Percentiles rank a stretch among this genome's conserved stretches.
Conservation (phyloP, 2,329 filamentous ascomycete genomes). For the Paraconiothyrium sp. region DNA sequence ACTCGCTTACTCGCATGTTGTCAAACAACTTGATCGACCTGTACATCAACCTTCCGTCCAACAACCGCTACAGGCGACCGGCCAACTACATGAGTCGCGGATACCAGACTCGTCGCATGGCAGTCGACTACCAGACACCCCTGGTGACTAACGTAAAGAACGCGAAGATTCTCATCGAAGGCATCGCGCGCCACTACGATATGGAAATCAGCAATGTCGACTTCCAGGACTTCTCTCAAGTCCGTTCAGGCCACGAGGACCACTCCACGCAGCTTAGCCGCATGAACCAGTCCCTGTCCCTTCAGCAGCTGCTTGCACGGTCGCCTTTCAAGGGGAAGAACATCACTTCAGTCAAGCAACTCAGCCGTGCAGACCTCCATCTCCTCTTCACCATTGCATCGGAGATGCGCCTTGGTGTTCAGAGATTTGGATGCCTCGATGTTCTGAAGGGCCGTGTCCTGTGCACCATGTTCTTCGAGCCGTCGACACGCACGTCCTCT, state of each 20-base stretch:
- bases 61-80: constrained; percentile 94
- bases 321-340: constrained; percentile 91
- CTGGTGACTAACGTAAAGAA: constrained; percentile 99
- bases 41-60: constrained; percentile 99
- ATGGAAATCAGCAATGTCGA: constrained; percentile 85
- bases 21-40: constrained; percentile 98
- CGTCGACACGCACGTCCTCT: constrained; percentile 91
- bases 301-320: constrained; percentile 77
- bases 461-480: constrained; percentile 96
- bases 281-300: constrained; percentile 64
- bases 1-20: constrained; percentile 94
- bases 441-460: constrained; percentile 86
- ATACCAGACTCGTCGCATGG: constrained; percentile 96
- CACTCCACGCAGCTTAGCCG: constrained; percentile 56
- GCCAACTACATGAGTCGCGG: constrained; percentile 99
- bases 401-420: constrained; percentile 95
- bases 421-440: constrained; percentile 88
- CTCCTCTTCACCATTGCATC: constrained; percentile 95
- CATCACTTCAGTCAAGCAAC: constrained; percentile 91
- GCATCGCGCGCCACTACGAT: constrained; percentile 87
- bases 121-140: constrained; percentile 96
- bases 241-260: constrained; percentile 45
- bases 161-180: constrained; percentile 95
- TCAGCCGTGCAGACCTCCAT: constrained; percentile 87
- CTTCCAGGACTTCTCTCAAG: constrained; percentile 79